Evolutionary conservation across 148 eudicot species (phyloP).

Genomic region (Tetragonia tetragonoides): DNA sequence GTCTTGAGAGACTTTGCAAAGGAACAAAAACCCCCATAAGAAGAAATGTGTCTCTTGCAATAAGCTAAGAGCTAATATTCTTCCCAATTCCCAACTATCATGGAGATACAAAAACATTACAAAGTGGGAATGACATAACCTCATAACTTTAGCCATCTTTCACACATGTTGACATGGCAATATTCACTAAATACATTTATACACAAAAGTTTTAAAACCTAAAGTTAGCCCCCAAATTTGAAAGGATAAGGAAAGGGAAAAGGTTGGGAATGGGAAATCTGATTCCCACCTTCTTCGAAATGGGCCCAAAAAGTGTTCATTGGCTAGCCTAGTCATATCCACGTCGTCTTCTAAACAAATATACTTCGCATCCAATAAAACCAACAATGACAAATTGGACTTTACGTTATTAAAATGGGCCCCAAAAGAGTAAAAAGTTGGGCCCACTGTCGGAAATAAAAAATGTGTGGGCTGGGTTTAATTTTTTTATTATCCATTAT

Average conservation of each 20-base stretch:
- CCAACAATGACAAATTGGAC: not conserved
- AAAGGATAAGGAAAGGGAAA: not conserved
- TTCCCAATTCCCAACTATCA: not conserved
- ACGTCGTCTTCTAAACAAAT: not conserved
- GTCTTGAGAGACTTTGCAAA: too few relatives aligned
- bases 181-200: too few relatives aligned
- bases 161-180: not conserved
- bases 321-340: not conserved
- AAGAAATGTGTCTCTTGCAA: not conserved
- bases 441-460: not conserved
- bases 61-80: not conserved
- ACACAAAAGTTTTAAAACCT: too few relatives aligned
- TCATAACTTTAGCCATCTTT: too few relatives aligned
- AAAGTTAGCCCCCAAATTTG: not conserved
- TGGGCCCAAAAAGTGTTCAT: not conserved
- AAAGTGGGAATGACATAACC: not conserved
- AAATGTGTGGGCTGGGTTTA: not conserved
- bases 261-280: not conserved
- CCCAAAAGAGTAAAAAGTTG: not conserved
- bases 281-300: not conserved
- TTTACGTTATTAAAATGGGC: not conserved
- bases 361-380: not conserved
- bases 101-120: not conserved
- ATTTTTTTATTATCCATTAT: not conserved
- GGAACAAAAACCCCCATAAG: not conserved